These are phyloP conservation scores for Fusarium sp. DNA, from an alignment of 2,329 filamentous ascomycete genomes.

Conservation along the genomic window DNA sequence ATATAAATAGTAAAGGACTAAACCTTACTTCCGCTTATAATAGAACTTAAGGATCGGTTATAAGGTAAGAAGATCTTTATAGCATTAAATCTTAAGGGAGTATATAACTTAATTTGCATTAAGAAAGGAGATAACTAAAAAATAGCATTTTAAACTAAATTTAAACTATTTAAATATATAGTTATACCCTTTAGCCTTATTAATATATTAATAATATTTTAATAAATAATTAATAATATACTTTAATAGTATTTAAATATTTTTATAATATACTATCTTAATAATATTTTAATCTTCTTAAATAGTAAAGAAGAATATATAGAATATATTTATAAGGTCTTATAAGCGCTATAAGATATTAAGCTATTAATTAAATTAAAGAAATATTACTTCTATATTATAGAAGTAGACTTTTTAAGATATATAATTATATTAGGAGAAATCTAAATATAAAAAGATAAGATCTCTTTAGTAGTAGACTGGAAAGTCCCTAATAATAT, in stretches of 20 bases:
- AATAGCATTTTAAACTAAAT: no score
- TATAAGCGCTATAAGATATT: constrained; percentile 26
- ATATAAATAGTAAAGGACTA: no score
- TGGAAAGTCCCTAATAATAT: not conserved
- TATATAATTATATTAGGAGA: constrained; percentile 21
- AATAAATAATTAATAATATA: constrained; percentile 40
- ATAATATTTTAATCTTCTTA: constrained; percentile 42
- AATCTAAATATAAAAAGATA: constrained; percentile 28
- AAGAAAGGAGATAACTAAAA: no score
- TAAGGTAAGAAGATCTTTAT: no score
- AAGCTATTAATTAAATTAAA: constrained; percentile 28
- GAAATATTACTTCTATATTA: constrained; percentile 32
- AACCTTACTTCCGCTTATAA: no score
- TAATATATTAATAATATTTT: constrained; percentile 13
- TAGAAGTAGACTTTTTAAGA: constrained; percentile 26
- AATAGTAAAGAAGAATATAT: constrained; percentile 31
- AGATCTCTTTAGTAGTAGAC: constrained; percentile 24
- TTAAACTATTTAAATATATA: no score
- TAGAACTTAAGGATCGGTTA: no score
- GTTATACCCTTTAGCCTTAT: no score
- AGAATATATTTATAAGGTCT: constrained; percentile 32
- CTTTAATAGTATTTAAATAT: constrained; percentile 32
- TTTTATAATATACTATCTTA: constrained; percentile 36
- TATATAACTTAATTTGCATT: no score
- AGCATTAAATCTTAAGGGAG: no score